Evolutionary conservation across 108 stramenopile genomes (phyloP), one percentile per base, ranked within the genome.

Genomic region (Nitzschia inconspicua): DNA sequence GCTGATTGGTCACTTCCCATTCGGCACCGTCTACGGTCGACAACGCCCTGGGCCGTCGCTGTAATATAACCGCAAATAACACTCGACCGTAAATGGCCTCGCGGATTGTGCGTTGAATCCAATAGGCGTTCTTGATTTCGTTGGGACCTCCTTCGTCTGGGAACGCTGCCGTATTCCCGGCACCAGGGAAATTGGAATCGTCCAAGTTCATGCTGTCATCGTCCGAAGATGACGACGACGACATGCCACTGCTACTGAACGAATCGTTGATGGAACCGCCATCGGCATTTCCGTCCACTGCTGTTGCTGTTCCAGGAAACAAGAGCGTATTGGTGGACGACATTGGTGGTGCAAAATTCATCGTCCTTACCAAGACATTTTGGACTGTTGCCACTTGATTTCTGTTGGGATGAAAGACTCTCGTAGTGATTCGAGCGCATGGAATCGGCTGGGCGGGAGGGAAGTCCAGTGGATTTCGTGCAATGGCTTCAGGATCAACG

Each of bases 21-120:
- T 92, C 91, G 5, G 83, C 83, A 22, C 65, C 72, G 43, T 72
- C 70, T 11, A n/a, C 16, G 13, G 56, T 4, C 2, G 16, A 25
- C 4, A 44, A 31, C 14, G 31, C 28, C 8, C 47, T 24, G 10
- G 42, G 41, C 47, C 69, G 19, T 65, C 79, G 69, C 27, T 77
- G 78, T 31, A 93, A 63, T 4, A 89, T 77, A 4, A 85, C 64
- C 4, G 83, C 91, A 57, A 83, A 83, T 2, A 83, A 61, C 1
- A 93, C 91, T 11, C 79, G 57, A 2, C 91, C 91, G 51, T 89
- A 89, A 31, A 93, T 93, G 14, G 91, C 91, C 53, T 80, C 82
- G 23, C 91, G 77, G 11, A 93, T 67, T 23, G 84, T 79, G 14
- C 86, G 64, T 40, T 86, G 85, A 30, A 93, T 70, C 91, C 91